Evolutionary conservation across 2,329 filamentous ascomycete genomes (phyloP).

Genomic region (Fusarium sp.): DNA sequence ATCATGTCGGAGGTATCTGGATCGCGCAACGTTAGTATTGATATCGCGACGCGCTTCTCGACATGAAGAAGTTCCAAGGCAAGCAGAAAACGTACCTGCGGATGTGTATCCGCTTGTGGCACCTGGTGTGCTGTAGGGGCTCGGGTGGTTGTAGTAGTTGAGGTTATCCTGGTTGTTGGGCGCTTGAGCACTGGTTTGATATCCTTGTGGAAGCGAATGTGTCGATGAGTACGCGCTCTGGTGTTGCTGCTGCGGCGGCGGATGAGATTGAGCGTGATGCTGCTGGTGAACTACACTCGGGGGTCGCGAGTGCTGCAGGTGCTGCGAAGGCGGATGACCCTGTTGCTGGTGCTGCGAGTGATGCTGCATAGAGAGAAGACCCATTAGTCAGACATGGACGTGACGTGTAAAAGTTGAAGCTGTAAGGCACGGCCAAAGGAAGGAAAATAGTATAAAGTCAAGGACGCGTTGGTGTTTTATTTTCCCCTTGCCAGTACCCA

Average conservation of each 20-base stretch:
- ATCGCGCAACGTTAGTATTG: slow-evolving; percentile 38
- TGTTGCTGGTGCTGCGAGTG: slow-evolving; percentile 81
- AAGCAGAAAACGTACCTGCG: slow-evolving; percentile 75
- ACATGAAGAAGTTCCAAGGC: slow-evolving; percentile 9
- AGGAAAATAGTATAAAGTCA: slow-evolving; percentile 59
- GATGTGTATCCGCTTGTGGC: slow-evolving; percentile 88
- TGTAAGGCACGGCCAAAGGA: slow-evolving; percentile 50
- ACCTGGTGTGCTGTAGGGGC: slow-evolving; percentile 86
- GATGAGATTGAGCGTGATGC: slow-evolving; percentile 76
- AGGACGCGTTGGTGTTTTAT: slow-evolving; percentile 67
- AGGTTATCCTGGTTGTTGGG: slow-evolving; percentile 75
- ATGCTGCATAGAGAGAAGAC: slow-evolving; percentile 78
- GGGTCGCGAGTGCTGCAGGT: slow-evolving; percentile 80
- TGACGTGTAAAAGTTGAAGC: slow-evolving; percentile 51
- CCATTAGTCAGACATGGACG: slow-evolving; percentile 67
- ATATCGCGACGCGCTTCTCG: slow-evolving; percentile 18
- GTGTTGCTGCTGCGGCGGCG: slow-evolving; percentile 72
- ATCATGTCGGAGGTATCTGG: slow-evolving; percentile 76
- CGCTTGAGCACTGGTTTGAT: slow-evolving; percentile 76
- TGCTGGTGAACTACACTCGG: slow-evolving; percentile 82
- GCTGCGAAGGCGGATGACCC: slow-evolving; percentile 76
- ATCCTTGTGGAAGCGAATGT: slow-evolving; percentile 76
- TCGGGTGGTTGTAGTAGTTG: slow-evolving; percentile 83
- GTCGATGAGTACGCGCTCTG: slow-evolving; percentile 77
- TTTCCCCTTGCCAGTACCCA: slow-evolving; percentile 63